These are phyloP conservation scores for Lophium mytilinum DNA, from an alignment of 495 filamentous ascomycete genomes.

Conservation along the genomic window DNA sequence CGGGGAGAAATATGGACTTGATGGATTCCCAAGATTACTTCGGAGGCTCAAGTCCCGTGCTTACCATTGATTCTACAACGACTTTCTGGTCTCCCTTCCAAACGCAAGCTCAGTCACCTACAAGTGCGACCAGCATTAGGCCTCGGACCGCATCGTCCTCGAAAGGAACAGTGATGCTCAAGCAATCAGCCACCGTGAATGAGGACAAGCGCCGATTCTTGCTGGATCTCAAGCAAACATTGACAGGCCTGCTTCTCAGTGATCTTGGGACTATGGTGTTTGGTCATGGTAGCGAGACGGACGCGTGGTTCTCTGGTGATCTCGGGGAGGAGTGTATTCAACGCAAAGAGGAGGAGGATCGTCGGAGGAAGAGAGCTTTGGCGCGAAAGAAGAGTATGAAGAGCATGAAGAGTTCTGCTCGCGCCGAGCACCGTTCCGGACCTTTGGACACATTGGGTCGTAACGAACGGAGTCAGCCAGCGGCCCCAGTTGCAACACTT, in stretches of 20 bases:
- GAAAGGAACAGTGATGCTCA: slow-evolving; percentile 51
- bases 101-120: slow-evolving; percentile 41
- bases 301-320: slow-evolving; percentile 73
- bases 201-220: slow-evolving; percentile 61
- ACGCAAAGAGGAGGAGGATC: slow-evolving; percentile 57
- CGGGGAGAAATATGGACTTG: slow-evolving; percentile 45
- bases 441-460: slow-evolving; percentile 36
- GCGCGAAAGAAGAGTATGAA: slow-evolving; percentile 45
- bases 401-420: slow-evolving; percentile 29
- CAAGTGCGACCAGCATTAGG: slow-evolving; percentile 32
- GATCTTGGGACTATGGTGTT: slow-evolving; percentile 83
- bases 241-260: slow-evolving; percentile 80
- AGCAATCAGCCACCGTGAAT: slow-evolving; percentile 33
- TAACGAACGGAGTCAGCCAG: slow-evolving; percentile 37
- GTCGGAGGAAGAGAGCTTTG: slow-evolving; percentile 40
- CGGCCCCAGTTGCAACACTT: slow-evolving; percentile 40
- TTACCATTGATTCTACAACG: slow-evolving; percentile 67
- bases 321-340: slow-evolving; percentile 72
- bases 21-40: slow-evolving; percentile 66
- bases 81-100: slow-evolving; percentile 84
- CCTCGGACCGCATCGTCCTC: slow-evolving; percentile 44
- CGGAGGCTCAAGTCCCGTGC: slow-evolving; percentile 55
- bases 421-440: slow-evolving; percentile 13
- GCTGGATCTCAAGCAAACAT: slow-evolving; percentile 62
- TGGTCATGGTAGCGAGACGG: slow-evolving; percentile 82